Evolutionary conservation across 2,329 filamentous ascomycete genomes (phyloP), one percentile per base, ranked within the genome.

Genomic region (Cordyceps militaris): DNA sequence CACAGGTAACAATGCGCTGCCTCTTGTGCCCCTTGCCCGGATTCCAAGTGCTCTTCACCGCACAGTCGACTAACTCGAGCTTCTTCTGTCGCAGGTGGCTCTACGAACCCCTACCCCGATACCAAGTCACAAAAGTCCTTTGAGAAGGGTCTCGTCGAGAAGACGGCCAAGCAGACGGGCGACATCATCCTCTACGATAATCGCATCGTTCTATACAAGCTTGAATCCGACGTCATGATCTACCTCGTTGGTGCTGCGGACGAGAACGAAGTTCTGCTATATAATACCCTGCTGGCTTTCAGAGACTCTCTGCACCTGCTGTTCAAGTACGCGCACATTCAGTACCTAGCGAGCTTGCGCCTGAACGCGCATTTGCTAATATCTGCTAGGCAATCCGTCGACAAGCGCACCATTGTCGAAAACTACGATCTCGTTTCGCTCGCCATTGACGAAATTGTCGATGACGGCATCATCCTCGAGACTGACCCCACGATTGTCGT

Each of bases 161-260:
- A 99, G 82, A 97, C 94, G 16, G 87, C 89, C 64, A 99, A 97
- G 80, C 91, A 95, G 76, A 92, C 85, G 14, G 91, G 88, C 66
- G 94, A 97, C 76, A 94, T 99, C 67, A 95, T 99, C 66, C 84
- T 99, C 57, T 97, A 97, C 76, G 94, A 99, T 76, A 95, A 95
- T 76, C 85, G 91, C 67, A 88, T 99, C 61, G 91, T 97, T 57
- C 87, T 97, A 54, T 99, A 97, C 81, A 99, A 99, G 84, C 88
- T 88, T 77, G 94, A 99, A 79, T 91, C 89, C 66, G 94, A 99
- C 73, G 89, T 97, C 58, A 97, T 97, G 88, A 84, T 85, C 70
- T 97, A 97, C 71, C 88, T 97, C 26, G 89, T 99, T 11, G 93
- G 93, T 63, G 85, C 87, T 56, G 82, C 89, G 55, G 91, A 97